Evolutionary conservation across 768 basidiomycete genomes (phyloP), one percentile per base, ranked within the genome.

Genomic region (Suillus alpinus): DNA sequence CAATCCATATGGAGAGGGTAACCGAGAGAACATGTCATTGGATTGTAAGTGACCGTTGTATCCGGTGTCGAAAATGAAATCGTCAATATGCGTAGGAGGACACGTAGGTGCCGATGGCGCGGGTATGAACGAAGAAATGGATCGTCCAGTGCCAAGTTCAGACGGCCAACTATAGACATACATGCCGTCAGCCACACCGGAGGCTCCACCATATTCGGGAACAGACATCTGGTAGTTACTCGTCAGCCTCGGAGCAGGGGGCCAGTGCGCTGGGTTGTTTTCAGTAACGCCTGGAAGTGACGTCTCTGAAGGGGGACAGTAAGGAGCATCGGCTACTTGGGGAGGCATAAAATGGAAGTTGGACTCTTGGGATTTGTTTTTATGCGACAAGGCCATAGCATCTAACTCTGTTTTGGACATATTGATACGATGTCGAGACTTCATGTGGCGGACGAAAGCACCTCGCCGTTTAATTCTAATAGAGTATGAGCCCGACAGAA

Each of bases 381-480:
- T 23, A 39, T 49, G 34, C 18, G 31, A 68, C 3, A 67, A 63
- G 29, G 71, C 70, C 50, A 76, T 71, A 31, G 63, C 59, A 20
- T 56, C 39, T 36, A 72, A 32, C 46, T 69, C 68, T 31, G 72
- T 37, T 16, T 47, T 44, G 8, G 7, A 32, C 12, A 71, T 63
- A 61, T 78, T 67, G 59, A 75, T 53, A 18, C 69, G n/a, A n/a
- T n/a, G n/a, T n/a, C n/a, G n/a, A n/a, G n/a, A n/a, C 59, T 67
- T 71, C 53, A 89, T 69, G 71, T 90, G 88, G 3, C 70, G 69
- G 29, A 73, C 73, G 62, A 87, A 89, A 26, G 83, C 79, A 34
- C 84, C 83, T 31, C 80, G 80, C 56, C 88, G 86, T 69, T 87
- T 87, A 65, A 89, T 89, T 36, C 86, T 89, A 56, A 52, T 29